Conservation (phyloP, 2,329 filamentous ascomycete genomes). For the Lachnellula occidentalis region DNA sequence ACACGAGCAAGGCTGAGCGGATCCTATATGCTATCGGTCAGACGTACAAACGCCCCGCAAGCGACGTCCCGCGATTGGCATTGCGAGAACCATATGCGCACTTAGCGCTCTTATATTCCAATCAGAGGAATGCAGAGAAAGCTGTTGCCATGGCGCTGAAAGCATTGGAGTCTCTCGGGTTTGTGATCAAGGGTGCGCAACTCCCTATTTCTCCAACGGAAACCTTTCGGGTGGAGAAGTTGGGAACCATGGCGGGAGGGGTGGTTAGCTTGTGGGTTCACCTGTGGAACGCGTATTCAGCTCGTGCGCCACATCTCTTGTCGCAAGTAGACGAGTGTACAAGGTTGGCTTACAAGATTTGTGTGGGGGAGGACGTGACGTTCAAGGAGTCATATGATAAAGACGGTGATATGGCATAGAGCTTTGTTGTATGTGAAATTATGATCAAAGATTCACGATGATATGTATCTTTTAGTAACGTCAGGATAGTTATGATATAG, state of each 20-base stretch:
- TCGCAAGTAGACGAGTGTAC: not conserved
- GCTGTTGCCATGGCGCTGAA: conserved; percentile 1
- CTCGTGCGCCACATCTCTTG: conserved; percentile 2
- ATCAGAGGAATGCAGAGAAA: not conserved
- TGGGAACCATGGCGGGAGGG: conserved; percentile 8
- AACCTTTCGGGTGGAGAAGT: conserved; percentile 8
- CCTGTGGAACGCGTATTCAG: conserved; percentile 8
- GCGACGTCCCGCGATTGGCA: conserved; percentile 6
- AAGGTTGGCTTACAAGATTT: conserved; percentile 9
- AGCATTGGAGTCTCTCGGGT: conserved; percentile 10
- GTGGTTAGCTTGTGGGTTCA: conserved; percentile 4
- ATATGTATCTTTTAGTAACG: not conserved
- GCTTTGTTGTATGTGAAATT: not conserved
- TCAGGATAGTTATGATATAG: not conserved
- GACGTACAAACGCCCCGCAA: conserved; percentile 2
- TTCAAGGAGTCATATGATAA: conserved; percentile 8
- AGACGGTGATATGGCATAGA: not conserved
- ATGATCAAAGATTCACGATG: not conserved
- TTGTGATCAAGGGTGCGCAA: conserved; percentile 7
- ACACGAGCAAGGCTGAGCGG: conserved; percentile 5
- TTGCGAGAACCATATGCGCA: conserved; percentile 9
- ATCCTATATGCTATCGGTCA: conserved; percentile 4
- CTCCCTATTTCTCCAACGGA: not conserved
- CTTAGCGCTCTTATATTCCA: conserved; percentile 4
- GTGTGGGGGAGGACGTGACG: conserved; percentile 13